A percentile compares a stretch with the other conserved stretches of the same genome.
These are phyloP conservation scores for Ceratobasidium papillatum DNA, from an alignment of 1,284 basidiomycete species.

Conservation along the genomic window DNA sequence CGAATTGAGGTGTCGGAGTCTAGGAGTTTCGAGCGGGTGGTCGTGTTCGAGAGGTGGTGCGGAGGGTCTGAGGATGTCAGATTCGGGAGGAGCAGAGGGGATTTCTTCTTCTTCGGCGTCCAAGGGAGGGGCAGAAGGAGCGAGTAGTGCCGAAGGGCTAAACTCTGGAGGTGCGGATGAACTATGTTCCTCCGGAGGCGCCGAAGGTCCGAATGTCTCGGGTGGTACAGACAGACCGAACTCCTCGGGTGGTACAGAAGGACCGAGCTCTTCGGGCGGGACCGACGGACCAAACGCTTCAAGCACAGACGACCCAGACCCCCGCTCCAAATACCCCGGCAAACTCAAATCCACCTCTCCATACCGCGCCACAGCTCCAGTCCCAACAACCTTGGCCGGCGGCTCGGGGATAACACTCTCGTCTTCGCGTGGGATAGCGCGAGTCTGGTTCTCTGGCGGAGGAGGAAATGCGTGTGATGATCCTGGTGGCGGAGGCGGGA, in stretches of 20 bases:
- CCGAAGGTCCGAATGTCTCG: background rate
- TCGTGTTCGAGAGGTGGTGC: background rate
- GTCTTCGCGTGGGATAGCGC: background rate
- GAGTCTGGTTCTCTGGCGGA: background rate
- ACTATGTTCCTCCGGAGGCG: background rate
- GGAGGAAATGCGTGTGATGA: background rate
- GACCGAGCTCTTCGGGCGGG: constrained; percentile 3
- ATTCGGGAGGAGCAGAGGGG: background rate
- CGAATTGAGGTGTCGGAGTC: background rate
- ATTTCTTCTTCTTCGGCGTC: background rate
- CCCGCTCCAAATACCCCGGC: constrained; percentile 28
- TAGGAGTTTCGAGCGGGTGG: background rate
- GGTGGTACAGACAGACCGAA: constrained; percentile 5
- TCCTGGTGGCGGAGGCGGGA: background rate
- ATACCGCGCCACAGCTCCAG: constrained; percentile 35
- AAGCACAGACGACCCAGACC: background rate
- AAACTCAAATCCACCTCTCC: constrained; percentile 34
- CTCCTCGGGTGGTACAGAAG: constrained; percentile 1
- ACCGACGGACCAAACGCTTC: background rate
- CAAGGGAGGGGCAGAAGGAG: constrained; percentile 20
- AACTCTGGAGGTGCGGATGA: no score
- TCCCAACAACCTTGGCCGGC: constrained; percentile 14
- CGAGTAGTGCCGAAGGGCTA: background rate
- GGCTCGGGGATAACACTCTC: constrained; percentile 8
- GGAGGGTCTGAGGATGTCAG: background rate